Evolutionary conservation across 176 grass and related monocot genomes (phyloP), one percentile per base, ranked within the genome.

Genomic region (Cocos nucifera): DNA sequence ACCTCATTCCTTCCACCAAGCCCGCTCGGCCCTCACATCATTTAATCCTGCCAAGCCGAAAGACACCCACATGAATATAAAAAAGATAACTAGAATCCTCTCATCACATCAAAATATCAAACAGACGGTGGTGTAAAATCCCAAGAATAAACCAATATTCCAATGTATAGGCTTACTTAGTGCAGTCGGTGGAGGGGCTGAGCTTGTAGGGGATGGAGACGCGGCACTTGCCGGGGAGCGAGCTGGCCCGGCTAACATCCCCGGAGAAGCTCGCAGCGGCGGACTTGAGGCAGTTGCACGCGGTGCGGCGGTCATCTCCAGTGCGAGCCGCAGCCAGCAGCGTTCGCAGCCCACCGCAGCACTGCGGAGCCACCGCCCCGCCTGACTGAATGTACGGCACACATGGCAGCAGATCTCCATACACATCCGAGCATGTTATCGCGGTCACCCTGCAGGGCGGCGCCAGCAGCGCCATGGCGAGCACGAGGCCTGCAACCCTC

Each of bases 121-220:
- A 29, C 28, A 30, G 4, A 30, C 28, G 1, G 28, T 0, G 1
- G 5, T 6, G 28, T 30, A 6, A 30, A 6, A 30, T 30, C 28
- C 7, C 4, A 30, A 44, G 35, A 44, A 44, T 1, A 12, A 14
- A 44, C 1, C 35, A 9, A 2, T 3, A 25, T 25, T 3, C 10
- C 35, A 44, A 44, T 3, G 10, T 0, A 12, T 44, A 44, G 35
- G 10, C 35, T 58, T 75, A 87, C 84, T 72, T 87, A 79, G 19
- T 19, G 84, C 84, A 87, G 79, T 87, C 53, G 2, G 75, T 82
- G 75, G 75, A 79, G 48, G 74, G 17, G 62, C 26, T 79, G 51
- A 84, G 79, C 25, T 67, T 67, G 20, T 71, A 57, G 51, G 56
- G n/a, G 4, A 79, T 17, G 67, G 8, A 19, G 61, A 79, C 71